Base-by-base conservation (phyloP, 345 rosid genomes). In the Lumnitzera littorea region DNA sequence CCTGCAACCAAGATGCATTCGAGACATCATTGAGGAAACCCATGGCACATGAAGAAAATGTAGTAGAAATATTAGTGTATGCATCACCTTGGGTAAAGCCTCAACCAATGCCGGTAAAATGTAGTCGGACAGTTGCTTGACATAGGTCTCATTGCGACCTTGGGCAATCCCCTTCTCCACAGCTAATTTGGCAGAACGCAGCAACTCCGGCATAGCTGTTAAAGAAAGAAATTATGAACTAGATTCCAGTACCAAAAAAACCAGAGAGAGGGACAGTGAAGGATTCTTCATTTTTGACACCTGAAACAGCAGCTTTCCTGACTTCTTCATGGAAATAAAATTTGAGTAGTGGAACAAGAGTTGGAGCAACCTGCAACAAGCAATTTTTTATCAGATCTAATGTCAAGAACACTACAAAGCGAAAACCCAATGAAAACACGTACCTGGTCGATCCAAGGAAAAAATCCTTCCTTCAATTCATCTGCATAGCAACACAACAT, bases 231-330 rank as follows among this genome's bases (percentile, higher is more conserved):
- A 16, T 64, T 20, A 58, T 57, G 1, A 66, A 36, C 27, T 47
- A 36, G 16, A 29, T 53, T 25, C 59, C 60, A 51, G 16, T 27
- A 29, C 52, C 54, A 10, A 46, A 50, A 10, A 46, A 24, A 15
- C 6, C 31, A 49, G 48, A 64, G 54, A 31, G 24, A 13, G 41
- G 24, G 14, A 29, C 48, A 41, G 13, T 50, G 59, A 68, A 54
- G 65, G 48, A 15, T 46, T 11, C 55, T 15, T 16, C 12, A 57
- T 36, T 17, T 55, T 64, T n/a, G 50, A 16, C 80, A 95, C 99
- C 99, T 83, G 99, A 95, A 72, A 95, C 97, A 66, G 99, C 99
- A 58, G 99, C 99, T 82, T 90, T 95, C 81, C 99, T 95, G 57
- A 95, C 99, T 75, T 95, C 99, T 64, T 95, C 99, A 36, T 95